Base-by-base conservation (phyloP, 768 basidiomycete species). In the Nidularia pulvinata region DNA sequence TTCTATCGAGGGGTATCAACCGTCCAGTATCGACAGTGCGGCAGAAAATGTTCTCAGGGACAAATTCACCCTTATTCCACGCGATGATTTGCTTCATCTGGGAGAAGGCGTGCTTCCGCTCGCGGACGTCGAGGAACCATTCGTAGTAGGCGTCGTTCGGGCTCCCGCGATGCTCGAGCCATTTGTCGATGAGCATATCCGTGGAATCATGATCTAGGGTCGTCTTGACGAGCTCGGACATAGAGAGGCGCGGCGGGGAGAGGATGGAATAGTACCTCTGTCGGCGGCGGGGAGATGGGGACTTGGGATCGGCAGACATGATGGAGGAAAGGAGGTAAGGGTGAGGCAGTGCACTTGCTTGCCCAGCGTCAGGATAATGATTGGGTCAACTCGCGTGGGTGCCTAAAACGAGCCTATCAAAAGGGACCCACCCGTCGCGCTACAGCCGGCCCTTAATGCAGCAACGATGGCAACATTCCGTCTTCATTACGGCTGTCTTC, bases 181-280 rank as follows among this genome's bases (percentile, higher is more conserved):
- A 91, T 66, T 85, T 88, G 76, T 91, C 87, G 71, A 91, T 90
- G 60, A 91, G 83, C 72, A 83, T 77, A 72, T 89, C 86, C 1
- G 88, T 89, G 14, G 84, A 79, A 59, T 88, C 85, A 72, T 88
- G 84, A 69, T 88, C 86, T 53, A 91, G 78, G 5, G 86, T 88
- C 42, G 88, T 90, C 70, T 85, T 85, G 51, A 90, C 83, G 48
- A 91, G 87, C 72, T 91, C 88, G 55, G 85, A 85, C 84, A 88
- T 89, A 42, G 81, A 78, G 52, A 91, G 80, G 32, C 74, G 77
- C 5, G 89, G 88, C 19, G 86, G 85, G 0, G 77, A 77, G 58
- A 86, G 79, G 19, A 84, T 79, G 39, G 86, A 89, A 65, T 90
- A 91, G 52, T 73, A 66, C 46, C 71, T 69, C 52, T 73, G 72